These are phyloP conservation scores for Thymus mandschuricus DNA, from an alignment of 257 asterid genomes.

Conservation along the genomic window DNA sequence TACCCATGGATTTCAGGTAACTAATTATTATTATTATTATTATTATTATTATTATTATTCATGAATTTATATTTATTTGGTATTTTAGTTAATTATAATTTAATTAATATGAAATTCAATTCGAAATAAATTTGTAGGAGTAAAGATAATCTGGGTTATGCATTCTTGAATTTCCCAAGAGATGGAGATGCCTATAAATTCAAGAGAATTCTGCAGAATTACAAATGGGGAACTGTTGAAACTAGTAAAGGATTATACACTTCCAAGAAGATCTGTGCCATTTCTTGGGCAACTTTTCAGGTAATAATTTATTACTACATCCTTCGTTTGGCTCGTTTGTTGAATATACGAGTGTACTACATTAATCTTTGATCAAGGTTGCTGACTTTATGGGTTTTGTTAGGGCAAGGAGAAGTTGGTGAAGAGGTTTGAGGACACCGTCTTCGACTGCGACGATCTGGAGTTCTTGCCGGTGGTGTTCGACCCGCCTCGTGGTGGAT, in stretches of 20 bases:
- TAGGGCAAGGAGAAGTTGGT: slow-evolving; percentile 32
- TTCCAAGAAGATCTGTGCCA: slow-evolving; percentile 44
- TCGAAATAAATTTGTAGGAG: slow-evolving; percentile 23
- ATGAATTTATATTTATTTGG: no score
- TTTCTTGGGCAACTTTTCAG: slow-evolving; percentile 57
- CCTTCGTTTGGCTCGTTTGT: no score
- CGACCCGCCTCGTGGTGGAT: slow-evolving; percentile 47
- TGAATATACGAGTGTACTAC: no score
- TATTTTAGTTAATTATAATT: not conserved
- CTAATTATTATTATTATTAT: not conserved
- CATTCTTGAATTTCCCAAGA: slow-evolving; percentile 55
- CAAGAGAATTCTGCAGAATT: slow-evolving; percentile 27
- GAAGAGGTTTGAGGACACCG: slow-evolving; percentile 25
- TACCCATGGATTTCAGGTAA: slow-evolving; percentile 65
- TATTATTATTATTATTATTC: not conserved
- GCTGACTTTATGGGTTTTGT: no score
- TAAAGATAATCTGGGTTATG: slow-evolving; percentile 50
- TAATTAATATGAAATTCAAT: not conserved
- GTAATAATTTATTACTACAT: no score
- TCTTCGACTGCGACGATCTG: slow-evolving; percentile 24
- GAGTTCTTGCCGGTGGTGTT: slow-evolving; percentile 45
- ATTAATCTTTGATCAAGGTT: no score
- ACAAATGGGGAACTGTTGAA: slow-evolving; percentile 34
- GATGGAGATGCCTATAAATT: slow-evolving; percentile 33
- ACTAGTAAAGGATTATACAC: not conserved